Evolutionary conservation across 257 asterid species (phyloP).

Genomic region (Ocimum tenuiflorum): DNA sequence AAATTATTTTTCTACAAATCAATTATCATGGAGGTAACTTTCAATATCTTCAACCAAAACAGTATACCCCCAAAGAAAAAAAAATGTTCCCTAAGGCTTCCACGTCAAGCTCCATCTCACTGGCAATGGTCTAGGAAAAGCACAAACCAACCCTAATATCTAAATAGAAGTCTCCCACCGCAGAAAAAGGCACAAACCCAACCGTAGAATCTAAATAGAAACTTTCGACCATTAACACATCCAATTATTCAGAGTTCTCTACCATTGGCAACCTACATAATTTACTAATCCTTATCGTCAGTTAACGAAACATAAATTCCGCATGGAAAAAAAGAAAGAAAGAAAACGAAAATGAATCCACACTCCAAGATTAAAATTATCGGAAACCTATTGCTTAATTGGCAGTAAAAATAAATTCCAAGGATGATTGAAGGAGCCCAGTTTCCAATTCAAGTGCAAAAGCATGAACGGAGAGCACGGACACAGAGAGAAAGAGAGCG

Average conservation of each 20-base stretch:
- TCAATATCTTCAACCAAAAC: neutral
- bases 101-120: neutral
- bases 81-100: neutral
- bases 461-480: neutral
- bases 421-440: constrained; percentile 1
- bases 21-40: neutral
- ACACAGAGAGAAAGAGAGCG: neutral
- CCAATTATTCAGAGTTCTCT: neutral
- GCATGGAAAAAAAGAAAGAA: neutral
- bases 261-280: constrained; percentile 2
- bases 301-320: neutral
- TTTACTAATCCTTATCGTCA: neutral
- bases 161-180: neutral
- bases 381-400: neutral
- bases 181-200: neutral
- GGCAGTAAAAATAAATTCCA: neutral
- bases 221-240: neutral
- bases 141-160: constrained; percentile 2
- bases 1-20: neutral
- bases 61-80: neutral
- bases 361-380: neutral
- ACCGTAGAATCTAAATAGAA: neutral
- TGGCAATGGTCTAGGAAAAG: neutral
- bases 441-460: constrained; percentile 1
- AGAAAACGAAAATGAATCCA: neutral